Evolutionary conservation across 768 basidiomycete genomes (phyloP).

Genomic region (Erythrobasidium yunnanense): DNA sequence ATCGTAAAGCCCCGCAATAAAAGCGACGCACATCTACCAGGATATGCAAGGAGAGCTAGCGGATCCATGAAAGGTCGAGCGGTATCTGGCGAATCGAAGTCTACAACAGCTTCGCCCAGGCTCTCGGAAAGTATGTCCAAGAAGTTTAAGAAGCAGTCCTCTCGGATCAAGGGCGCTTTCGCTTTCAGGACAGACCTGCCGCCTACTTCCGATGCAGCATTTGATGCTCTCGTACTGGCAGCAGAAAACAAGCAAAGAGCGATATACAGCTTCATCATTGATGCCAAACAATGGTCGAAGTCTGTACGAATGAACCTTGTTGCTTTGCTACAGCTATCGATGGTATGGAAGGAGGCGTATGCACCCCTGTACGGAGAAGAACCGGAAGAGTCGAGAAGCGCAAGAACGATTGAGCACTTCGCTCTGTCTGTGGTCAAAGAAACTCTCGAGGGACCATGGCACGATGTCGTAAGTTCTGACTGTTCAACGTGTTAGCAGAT

Average conservation of each 20-base stretch:
- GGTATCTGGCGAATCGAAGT: background rate
- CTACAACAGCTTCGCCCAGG: background rate
- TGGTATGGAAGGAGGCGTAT: conserved; percentile 35
- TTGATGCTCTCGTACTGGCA: background rate
- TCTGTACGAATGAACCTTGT: background rate
- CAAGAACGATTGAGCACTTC: conserved; percentile 30
- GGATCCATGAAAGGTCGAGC: background rate
- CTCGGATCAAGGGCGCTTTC: background rate
- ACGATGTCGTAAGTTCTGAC: conserved; percentile 28
- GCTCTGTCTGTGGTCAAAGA: conserved; percentile 32
- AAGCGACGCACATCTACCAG: background rate
- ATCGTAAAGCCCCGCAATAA: conserved; percentile 29
- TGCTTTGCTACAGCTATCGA: background rate
- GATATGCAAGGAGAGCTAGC: background rate
- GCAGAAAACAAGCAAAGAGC: background rate
- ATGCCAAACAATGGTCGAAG: conserved; percentile 21
- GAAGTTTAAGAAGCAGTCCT: background rate
- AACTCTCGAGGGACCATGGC: conserved; percentile 33
- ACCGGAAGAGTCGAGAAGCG: background rate
- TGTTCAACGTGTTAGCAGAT: too few relatives aligned
- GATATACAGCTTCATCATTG: conserved; percentile 4
- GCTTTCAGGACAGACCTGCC: background rate
- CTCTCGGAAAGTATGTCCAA: background rate
- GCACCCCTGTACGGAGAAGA: conserved; percentile 26
- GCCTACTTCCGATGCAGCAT: conserved; percentile 1